Base-by-base conservation (phyloP, 129 eudicot species). In the Centella asiatica region DNA sequence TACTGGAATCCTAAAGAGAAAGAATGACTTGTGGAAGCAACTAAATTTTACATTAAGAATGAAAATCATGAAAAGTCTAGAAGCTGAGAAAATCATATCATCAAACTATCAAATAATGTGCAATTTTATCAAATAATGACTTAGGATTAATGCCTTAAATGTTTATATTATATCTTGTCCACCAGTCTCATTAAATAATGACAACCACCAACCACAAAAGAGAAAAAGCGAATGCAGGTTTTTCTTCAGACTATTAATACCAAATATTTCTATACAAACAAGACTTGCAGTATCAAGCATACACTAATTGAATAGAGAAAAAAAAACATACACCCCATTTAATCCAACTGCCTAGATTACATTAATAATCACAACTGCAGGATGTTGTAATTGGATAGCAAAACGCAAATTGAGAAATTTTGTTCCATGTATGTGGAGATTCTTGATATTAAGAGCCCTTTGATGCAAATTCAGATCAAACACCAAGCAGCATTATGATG, bases 101-200 rank as follows among this genome's bases (percentile, higher is more conserved):
- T 60, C 64, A 70, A 49, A 31, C 31, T 53, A 42, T 60, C 64
- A 70, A 49, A 31, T 31, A 61, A 34, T 18, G 29, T 55, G 32
- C 63, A 46, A 47, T 39, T 14, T 11, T 72, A 28, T 50, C 57
- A 56, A 50, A 55, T 46, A 64, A 14, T n/a, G 22, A 59, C 61
- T 67, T n/a, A 12, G 57, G 68, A 51, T 62, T 36, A 61, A 71
- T 33, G 68, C 60, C 72, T 73, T 58, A 71, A 66, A 68, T 48
- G 61, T 29, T 56, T 71, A 65, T 39, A 62, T 36, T 56, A 47
- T 44, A 34, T 66, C 50, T n/a, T n/a, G n/a, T n/a, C n/a, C n/a
- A n/a, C 63, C 25, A 34, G 36, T 60, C 62, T 52, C 46, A 62
- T 49, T 33, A 68, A 44, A 65, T 44, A 17, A 32, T 57, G 32